phyloP scores from a whole-genome alignment of 345 rosid genomes.

The Aquilaria sinensis region DNA sequence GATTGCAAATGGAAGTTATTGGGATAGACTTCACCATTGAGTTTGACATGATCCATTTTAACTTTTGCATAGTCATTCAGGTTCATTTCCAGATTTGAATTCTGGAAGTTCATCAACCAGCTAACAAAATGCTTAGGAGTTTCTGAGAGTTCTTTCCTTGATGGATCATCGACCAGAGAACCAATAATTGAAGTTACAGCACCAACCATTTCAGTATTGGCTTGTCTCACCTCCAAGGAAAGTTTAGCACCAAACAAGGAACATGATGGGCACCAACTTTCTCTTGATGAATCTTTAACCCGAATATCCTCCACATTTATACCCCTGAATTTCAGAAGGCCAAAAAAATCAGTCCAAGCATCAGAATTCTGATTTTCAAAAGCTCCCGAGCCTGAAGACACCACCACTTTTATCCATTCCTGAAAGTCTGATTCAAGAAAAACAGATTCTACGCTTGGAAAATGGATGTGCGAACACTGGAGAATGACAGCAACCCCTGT shows the following conservation, averaged over 20 bases:
- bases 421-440: slow-evolving; percentile 40
- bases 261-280: slow-evolving; percentile 67
- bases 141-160: slow-evolving; percentile 69
- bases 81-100: slow-evolving; percentile 53
- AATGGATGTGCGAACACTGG: slow-evolving; percentile 73
- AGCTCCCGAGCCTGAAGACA: slow-evolving; percentile 70
- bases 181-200: slow-evolving; percentile 63
- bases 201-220: slow-evolving; percentile 49
- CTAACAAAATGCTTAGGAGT: slow-evolving; percentile 68
- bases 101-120: slow-evolving; percentile 88
- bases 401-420: slow-evolving; percentile 47
- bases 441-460: slow-evolving; percentile 48
- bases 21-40: slow-evolving; percentile 27
- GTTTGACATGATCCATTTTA: slow-evolving; percentile 18
- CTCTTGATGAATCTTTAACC: slow-evolving; percentile 17
- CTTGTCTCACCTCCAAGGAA: slow-evolving; percentile 26
- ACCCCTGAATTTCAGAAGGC: slow-evolving; percentile 60
- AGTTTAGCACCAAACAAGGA: slow-evolving; percentile 29
- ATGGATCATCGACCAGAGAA: slow-evolving; percentile 91
- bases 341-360: slow-evolving; percentile 62
- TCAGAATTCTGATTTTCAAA: slow-evolving; percentile 54
- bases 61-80: slow-evolving; percentile 37
- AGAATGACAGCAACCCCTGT: slow-evolving; percentile 88
- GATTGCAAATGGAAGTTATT: slow-evolving; percentile 32
- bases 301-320: slow-evolving; percentile 28